These are phyloP conservation scores for Polyporus arcularius DNA, from an alignment of 768 basidiomycete species.

Conservation along the genomic window DNA sequence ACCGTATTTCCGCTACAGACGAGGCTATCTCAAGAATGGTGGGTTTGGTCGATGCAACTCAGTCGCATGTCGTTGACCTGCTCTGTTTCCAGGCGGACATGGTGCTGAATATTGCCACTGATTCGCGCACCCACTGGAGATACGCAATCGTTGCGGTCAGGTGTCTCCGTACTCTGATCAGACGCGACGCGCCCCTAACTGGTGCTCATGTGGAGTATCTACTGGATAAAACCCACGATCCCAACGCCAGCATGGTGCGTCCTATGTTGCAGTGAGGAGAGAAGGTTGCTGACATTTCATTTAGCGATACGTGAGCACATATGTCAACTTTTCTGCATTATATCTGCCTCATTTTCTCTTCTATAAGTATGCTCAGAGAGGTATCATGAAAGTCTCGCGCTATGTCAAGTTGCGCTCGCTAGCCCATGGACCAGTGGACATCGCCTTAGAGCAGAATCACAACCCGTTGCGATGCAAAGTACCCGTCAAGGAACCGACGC, in stretches of 20 bases:
- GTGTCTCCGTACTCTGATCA: constrained; percentile 65
- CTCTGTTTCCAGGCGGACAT: constrained; percentile 36
- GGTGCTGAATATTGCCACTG: constrained; percentile 59
- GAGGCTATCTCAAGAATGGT: constrained; percentile 47
- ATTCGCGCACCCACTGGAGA: constrained; percentile 73
- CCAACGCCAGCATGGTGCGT: constrained; percentile 68
- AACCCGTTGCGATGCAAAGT: constrained; percentile 68
- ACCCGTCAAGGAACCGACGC: constrained; percentile 46
- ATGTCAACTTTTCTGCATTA: constrained; percentile 16
- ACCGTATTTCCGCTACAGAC: constrained; percentile 45
- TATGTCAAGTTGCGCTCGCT: constrained; percentile 83
- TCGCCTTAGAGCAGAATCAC: constrained; percentile 59
- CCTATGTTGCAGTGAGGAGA: not conserved
- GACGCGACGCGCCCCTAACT: constrained; percentile 59
- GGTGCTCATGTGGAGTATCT: constrained; percentile 56
- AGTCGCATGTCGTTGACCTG: constrained; percentile 1
- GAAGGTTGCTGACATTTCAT: constrained; percentile 9
- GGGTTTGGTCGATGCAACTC: constrained; percentile 19
- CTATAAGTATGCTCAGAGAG: constrained; percentile 66
- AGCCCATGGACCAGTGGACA: constrained; percentile 52
- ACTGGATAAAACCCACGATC: constrained; percentile 58
- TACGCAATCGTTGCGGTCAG: constrained; percentile 73
- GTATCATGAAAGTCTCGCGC: constrained; percentile 74
- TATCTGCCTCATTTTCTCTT: constrained; percentile 12
- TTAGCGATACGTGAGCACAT: constrained; percentile 58